phyloP scores from a whole-genome alignment of 2,329 filamentous ascomycete genomes.

The Zopfia rhizophila region DNA sequence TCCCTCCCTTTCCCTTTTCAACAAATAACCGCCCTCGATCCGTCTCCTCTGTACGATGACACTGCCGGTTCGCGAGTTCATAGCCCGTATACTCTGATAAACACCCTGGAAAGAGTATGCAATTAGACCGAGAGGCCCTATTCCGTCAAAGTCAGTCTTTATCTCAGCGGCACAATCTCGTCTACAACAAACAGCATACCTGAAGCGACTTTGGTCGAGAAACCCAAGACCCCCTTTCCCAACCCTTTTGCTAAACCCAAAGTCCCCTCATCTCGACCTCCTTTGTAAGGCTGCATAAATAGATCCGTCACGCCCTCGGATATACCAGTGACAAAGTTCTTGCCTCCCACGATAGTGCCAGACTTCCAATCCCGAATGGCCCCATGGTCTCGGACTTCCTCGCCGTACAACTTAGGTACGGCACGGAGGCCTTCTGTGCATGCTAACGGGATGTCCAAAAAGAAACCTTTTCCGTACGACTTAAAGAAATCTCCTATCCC shows the following conservation, averaged over 20 bases:
- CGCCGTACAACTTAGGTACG: slow-evolving; percentile 51
- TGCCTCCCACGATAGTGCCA: slow-evolving; percentile 44
- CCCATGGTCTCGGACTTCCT: slow-evolving; percentile 44
- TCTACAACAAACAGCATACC: slow-evolving; percentile 21
- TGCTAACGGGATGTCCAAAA: slow-evolving; percentile 52
- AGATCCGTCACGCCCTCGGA: slow-evolving; percentile 44
- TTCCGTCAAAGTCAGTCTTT: too few relatives aligned
- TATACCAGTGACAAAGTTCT: slow-evolving; percentile 46
- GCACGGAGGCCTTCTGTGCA: slow-evolving; percentile 48
- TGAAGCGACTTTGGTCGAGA: slow-evolving; percentile 10
- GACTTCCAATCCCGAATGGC: slow-evolving; percentile 47
- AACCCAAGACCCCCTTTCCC: slow-evolving; percentile 39
- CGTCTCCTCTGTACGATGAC: too few relatives aligned
- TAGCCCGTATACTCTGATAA: too few relatives aligned
- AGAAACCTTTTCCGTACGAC: slow-evolving; percentile 39
- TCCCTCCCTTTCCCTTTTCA: too few relatives aligned
- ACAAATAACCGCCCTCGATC: too few relatives aligned
- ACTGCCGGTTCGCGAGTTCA: too few relatives aligned
- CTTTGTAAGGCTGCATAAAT: slow-evolving; percentile 42
- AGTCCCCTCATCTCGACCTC: slow-evolving; percentile 43
- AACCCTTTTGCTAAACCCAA: slow-evolving; percentile 46
- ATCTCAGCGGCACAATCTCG: too few relatives aligned
- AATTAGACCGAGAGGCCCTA: too few relatives aligned
- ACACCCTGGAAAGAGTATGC: too few relatives aligned
- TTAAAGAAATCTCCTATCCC: slow-evolving; percentile 32